Percentiles rank a stretch among this genome's conserved stretches.
Conservation (phyloP, 1,284 basidiomycete genomes). For the Garcileccinum viscosum region DNA sequence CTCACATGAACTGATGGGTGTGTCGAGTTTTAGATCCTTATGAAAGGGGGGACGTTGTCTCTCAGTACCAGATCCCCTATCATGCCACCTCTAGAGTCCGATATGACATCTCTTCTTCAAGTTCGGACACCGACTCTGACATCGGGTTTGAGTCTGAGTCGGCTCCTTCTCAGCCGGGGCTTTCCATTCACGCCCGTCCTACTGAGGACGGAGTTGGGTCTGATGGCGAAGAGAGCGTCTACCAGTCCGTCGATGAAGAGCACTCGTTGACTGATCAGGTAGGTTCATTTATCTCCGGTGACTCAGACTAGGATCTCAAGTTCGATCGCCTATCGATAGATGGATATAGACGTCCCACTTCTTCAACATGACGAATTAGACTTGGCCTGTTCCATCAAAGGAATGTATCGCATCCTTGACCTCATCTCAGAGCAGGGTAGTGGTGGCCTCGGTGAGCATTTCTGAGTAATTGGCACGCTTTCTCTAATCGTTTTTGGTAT, state of each 20-base stretch:
- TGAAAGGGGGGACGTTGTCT: not conserved
- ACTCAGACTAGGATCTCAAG: not conserved
- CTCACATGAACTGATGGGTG: not conserved
- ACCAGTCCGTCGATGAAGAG: constrained; percentile 26
- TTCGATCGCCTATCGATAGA: constrained; percentile 18
- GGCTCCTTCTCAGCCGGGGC: constrained; percentile 4
- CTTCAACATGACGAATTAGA: constrained; percentile 28
- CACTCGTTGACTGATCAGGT: constrained; percentile 16
- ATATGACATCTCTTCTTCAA: constrained; percentile 9
- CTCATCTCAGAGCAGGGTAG: constrained; percentile 56
- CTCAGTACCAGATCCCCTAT: not conserved
- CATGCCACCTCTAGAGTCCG: not conserved
- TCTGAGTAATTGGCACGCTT: not conserved
- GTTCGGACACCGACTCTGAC: constrained; percentile 12
- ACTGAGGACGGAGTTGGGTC: not conserved
- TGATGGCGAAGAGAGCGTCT: constrained; percentile 23
- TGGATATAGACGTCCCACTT: constrained; percentile 24
- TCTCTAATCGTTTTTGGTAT: not conserved
- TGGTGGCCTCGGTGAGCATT: constrained; percentile 52
- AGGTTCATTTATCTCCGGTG: constrained; percentile 1
- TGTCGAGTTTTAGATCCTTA: constrained; percentile 17
- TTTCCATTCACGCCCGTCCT: not conserved
- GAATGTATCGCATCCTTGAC: constrained; percentile 59
- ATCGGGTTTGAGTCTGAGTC: constrained; percentile 10
- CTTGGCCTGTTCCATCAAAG: constrained; percentile 40